Base-by-base conservation (phyloP, 352 stramenopile genomes). In the Phytopythium sindhum region DNA sequence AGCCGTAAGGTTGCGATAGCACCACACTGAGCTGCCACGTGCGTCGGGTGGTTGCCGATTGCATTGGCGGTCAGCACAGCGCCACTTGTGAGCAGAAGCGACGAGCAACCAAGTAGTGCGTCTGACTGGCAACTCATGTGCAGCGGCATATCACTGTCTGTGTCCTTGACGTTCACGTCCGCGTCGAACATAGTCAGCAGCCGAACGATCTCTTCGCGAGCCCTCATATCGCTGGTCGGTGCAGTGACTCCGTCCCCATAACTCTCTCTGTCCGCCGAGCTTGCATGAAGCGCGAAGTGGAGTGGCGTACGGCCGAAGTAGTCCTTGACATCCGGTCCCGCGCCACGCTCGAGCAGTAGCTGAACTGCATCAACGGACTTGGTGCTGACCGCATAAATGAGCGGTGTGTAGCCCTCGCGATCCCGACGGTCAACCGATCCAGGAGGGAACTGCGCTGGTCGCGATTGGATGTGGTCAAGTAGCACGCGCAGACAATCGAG, bases 351-450 rank as follows among this genome's bases (percentile, higher is more conserved):
- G 2, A 94, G 66, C 23, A 96, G 68, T 37, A 70, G 81, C 42
- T 81, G 63, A 2, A 88, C 82, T 12, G 80, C 63, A 29, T 85
- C 70, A 1, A 77, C 42, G 56, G 80, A 75, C 2, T 75, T 68
- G 52, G 88, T 89, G 57, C 69, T 87, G 9, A 91, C 78, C 0
- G 80, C 87, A 58, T 93, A 92, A 21, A 95, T 90, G 21, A 95
- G 67, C 8, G 88, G 83, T 7, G 86, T 96, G 29, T 91, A 89
- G 0, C 87, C 86, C 41, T 93, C 87, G 11, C 72, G 52, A 52
- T 96, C 88, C 7, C 71, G 72, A 10, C 63, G 35, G 65, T 96
- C 75, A 8, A 94, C 35, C 11, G 66, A 63, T 26, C 69, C 63
- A 1, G 57, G 39, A 6, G 48, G 29, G n/a, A 75, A 69, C 0